Base-by-base conservation (phyloP, 2,329 filamentous ascomycete species). In the Aspergillus sp. region DNA sequence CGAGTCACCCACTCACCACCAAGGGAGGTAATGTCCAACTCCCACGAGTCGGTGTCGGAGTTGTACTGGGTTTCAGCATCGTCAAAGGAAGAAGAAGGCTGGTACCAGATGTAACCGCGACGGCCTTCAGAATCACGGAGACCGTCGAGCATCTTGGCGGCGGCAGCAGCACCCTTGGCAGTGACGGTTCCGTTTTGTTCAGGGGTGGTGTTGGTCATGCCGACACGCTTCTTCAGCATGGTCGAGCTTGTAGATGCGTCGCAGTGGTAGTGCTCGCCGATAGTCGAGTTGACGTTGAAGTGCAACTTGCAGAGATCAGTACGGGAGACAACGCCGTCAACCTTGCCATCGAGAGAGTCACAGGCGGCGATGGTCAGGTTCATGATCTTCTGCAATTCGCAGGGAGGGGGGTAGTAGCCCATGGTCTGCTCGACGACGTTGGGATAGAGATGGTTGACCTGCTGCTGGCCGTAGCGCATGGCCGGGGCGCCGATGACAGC, bases 311-410 rank as follows among this genome's bases (percentile, higher is more conserved):
- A 76, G 7, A 76, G 65, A 41, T 76, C 72, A 1, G 68, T 70
- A 5, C 74, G 66, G 6, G 71, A 64, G 35, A 82, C 67, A 5
- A 81, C 74, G 9, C 77, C 76, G 43, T 82, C 78, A 1, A 65
- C 69, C 36, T 67, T 67, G 5, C 79, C 78, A 43, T 82, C 78
- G 5, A 82, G 64, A 6, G 69, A 62, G 48, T 82, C 78, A 40
- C 78, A 82, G 31, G 71, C 71, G 1, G 64, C 62, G 37, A 81
- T 78, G 5, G 77, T 81, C 33, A 67, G 64, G 52, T 79, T 80
- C 13, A 75, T 67, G 37, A 36, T 36, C 34, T 36, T 36, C 34
- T 36, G 13, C 34, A 36, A 26, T 26, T 36, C 34, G 34, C 48
- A 73, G 56, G 30, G 56, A 1, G 68, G 61, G 0, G 70, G 66